Evolutionary conservation across 768 basidiomycete species (phyloP), one percentile per base, ranked within the genome.

Genomic region (Pleurotus salmoneostramineus): DNA sequence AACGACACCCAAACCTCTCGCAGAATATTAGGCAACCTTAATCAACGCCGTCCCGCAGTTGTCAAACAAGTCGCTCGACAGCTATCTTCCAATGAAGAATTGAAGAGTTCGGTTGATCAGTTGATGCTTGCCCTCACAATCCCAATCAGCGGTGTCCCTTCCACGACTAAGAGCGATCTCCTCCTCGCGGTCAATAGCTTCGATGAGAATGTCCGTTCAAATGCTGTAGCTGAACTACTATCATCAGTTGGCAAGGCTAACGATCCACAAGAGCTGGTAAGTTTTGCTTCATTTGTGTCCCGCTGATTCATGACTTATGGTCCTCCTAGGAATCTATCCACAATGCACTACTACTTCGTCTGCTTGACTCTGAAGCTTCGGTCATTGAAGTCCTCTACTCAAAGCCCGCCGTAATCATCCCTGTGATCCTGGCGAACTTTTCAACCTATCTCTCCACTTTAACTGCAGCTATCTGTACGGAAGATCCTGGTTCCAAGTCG

Each of bases 351-450:
- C 67, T 88, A 33, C 80, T 85, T 11, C 84, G 91, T 1, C 71
- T 92, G 3, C 79, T 85, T 50, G 94, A 96, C 63, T 76, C 79
- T 5, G 78, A 84, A 32, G 59, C 72, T 1, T 64, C 71, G 2
- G 88, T 97, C 31, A 69, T 95, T 10, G 77, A 87, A 46, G 81
- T 79, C 0, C 74, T 97, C 6, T 95, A 95, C 69, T 74, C 74
- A 1, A 70, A 77, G 1, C 75, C 84, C 0, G 66, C 72, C 4
- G 45, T 69, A 2, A 69, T 89, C 45, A 69, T 82, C 3, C 76
- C 82, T 1, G 50, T 81, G 49, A 70, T 85, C 34, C 65, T 71
- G 5, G 70, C 70, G 21, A 71, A 82, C 56, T 58, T 77, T 1
- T 56, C 71, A 8, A 67, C 73, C 0, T 89, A 85, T 63, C 56